These are phyloP conservation scores for Candida pseudoviswanathii DNA, from an alignment of 1,139 yeast species.

Conservation along the genomic window DNA sequence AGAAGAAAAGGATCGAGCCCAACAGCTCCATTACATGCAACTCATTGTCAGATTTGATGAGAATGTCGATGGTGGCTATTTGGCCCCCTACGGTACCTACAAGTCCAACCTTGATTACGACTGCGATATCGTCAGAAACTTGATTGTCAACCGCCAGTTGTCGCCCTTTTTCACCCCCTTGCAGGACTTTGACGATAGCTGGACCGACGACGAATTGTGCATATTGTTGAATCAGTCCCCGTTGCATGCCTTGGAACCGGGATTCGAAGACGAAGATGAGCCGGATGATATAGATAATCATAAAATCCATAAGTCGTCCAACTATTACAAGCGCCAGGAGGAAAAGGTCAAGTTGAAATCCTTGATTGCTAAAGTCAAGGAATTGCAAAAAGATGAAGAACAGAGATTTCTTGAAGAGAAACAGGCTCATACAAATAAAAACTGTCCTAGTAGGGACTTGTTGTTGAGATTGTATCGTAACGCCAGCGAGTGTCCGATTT, in stretches of 20 bases:
- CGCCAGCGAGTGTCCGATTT: conserved; percentile 88
- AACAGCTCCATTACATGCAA: conserved; percentile 56
- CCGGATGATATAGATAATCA: conserved; percentile 58
- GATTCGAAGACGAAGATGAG: conserved; percentile 53
- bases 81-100: conserved; percentile 90
- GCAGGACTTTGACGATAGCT: conserved; percentile 72
- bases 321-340: conserved; percentile 54
- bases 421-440: conserved; percentile 18
- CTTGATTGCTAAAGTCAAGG: conserved; percentile 49
- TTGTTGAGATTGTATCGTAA: conserved; percentile 55
- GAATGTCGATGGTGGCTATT: conserved; percentile 74
- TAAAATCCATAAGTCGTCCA: conserved; percentile 54
- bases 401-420: conserved; percentile 41
- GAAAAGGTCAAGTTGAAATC: conserved; percentile 52
- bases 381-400: conserved; percentile 59
- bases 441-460: conserved; percentile 31
- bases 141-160: conserved; percentile 61
- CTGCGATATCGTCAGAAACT: conserved; percentile 64
- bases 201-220: conserved; percentile 75
- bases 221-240: conserved; percentile 55
- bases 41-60: conserved; percentile 61
- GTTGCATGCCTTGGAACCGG: conserved; percentile 62
- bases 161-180: conserved; percentile 94
- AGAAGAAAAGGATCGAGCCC: conserved; percentile 53
- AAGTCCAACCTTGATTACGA: conserved; percentile 74